These are phyloP conservation scores for Rhodamnia rubescens DNA, from an alignment of 345 rosid species.

Conservation along the genomic window DNA sequence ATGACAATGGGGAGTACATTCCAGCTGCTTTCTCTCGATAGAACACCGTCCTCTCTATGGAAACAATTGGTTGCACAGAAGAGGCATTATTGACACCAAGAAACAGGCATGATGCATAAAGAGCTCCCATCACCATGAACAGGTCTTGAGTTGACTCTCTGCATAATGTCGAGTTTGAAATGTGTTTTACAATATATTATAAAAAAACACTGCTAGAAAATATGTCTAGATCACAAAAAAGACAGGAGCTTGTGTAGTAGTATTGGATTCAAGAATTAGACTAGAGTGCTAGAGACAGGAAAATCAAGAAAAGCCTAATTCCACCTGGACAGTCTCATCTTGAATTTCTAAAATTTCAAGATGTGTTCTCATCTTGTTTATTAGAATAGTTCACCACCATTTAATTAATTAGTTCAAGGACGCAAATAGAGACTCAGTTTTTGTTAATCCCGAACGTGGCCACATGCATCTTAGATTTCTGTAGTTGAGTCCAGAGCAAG, in stretches of 20 bases:
- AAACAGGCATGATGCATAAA: slow-evolving; percentile 67
- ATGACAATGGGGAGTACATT: slow-evolving; percentile 65
- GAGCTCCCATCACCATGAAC: slow-evolving; percentile 72
- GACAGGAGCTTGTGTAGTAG: not conserved
- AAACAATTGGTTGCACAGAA: slow-evolving; percentile 78
- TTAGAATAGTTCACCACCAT: not conserved
- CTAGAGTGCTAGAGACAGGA: not conserved
- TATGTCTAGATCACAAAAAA: not conserved
- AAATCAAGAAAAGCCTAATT: not conserved
- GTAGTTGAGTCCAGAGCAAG: not conserved
- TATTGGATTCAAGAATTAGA: not conserved
- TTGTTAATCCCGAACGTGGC: not conserved
- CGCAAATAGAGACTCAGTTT: not conserved
- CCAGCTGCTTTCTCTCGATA: slow-evolving; percentile 92
- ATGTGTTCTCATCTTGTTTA: not conserved
- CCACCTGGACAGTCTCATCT: not conserved
- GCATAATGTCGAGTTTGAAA: not conserved
- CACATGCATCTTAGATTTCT: not conserved
- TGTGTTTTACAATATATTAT: not conserved
- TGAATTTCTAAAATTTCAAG: not conserved
- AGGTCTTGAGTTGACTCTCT: slow-evolving; percentile 52
- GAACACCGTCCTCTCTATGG: slow-evolving; percentile 84
- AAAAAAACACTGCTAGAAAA: not conserved
- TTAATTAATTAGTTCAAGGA: not conserved
- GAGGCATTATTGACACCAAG: slow-evolving; percentile 86